Evolutionary conservation across 2,329 filamentous ascomycete species (phyloP).

Genomic region (Eutypella sp.): DNA sequence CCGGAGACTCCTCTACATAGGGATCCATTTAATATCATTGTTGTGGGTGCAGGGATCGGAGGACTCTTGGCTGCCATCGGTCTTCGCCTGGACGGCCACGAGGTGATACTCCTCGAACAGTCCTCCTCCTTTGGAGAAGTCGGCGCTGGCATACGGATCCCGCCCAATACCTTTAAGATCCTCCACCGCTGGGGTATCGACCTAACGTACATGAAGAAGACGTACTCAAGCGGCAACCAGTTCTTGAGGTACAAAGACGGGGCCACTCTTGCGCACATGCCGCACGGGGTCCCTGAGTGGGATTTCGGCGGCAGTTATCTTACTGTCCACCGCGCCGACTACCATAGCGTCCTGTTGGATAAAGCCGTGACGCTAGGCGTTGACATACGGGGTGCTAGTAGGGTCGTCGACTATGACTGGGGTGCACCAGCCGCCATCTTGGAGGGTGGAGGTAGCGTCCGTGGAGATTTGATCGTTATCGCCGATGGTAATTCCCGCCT

Average conservation of each 20-base stretch:
- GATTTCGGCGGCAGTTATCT: conserved; percentile 28
- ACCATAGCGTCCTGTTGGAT: conserved; percentile 26
- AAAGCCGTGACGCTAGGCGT: conserved; percentile 23
- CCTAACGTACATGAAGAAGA: conserved; percentile 22
- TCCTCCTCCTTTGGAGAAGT: conserved; percentile 14
- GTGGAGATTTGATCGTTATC: conserved; percentile 17
- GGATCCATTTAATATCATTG: conserved; percentile 12
- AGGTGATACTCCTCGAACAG: conserved; percentile 14
- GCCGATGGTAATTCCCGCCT: too few species aligned
- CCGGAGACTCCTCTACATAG: too few species aligned
- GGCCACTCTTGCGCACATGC: conserved; percentile 16
- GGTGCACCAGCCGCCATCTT: conserved; percentile 12
- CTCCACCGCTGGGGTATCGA: conserved; percentile 27
- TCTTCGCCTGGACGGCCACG: conserved; percentile 13
- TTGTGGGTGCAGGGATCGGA: conserved; percentile 14
- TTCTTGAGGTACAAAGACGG: conserved; percentile 24
- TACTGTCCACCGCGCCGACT: conserved; percentile 31
- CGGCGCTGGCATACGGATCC: conserved; percentile 27
- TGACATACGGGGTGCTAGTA: conserved; percentile 16
- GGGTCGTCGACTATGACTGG: conserved; percentile 19
- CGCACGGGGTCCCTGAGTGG: conserved; percentile 17
- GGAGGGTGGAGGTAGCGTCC: conserved; percentile 16
- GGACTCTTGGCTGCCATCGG: conserved; percentile 13
- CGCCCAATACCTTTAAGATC: conserved; percentile 27
- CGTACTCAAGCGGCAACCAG: conserved; percentile 15